phyloP scores from a whole-genome alignment of 495 filamentous ascomycete species.

The Elasticomyces elasticus region DNA sequence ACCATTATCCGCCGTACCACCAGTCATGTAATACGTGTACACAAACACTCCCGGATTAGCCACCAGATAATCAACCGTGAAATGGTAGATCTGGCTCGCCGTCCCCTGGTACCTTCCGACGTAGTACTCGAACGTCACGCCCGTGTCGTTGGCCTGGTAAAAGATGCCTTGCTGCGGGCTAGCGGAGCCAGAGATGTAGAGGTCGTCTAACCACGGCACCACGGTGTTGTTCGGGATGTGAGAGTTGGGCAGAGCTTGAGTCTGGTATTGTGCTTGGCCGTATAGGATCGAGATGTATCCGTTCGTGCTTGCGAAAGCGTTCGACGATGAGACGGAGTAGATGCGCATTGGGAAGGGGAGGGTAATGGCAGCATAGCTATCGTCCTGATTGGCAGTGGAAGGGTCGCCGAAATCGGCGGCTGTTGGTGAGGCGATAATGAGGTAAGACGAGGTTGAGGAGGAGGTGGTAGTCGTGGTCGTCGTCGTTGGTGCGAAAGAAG shows the following conservation, averaged over 20 bases:
- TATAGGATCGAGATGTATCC: slow-evolving; percentile 18
- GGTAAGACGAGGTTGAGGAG: neutral
- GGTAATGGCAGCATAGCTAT: slow-evolving; percentile 18
- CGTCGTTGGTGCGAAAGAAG: neutral
- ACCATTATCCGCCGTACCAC: slow-evolving; percentile 5
- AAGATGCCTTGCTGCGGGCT: slow-evolving; percentile 17
- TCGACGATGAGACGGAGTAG: slow-evolving; percentile 4
- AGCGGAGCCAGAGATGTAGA: slow-evolving; percentile 9
- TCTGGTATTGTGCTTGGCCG: slow-evolving; percentile 12
- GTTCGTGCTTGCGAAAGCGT: slow-evolving; percentile 18
- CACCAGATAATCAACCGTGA: slow-evolving; percentile 13
- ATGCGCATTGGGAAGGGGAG: slow-evolving; percentile 18
- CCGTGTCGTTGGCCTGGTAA: slow-evolving; percentile 12
- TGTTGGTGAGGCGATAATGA: slow-evolving; percentile 16
- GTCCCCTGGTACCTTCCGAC: neutral
- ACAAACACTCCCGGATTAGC: slow-evolving; percentile 11
- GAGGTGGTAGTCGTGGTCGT: neutral
- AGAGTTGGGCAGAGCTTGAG: slow-evolving; percentile 1
- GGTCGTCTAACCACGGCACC: slow-evolving; percentile 15
- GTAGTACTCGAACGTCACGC: slow-evolving; percentile 21
- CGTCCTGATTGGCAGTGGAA: slow-evolving; percentile 16
- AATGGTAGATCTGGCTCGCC: slow-evolving; percentile 11
- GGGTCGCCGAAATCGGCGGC: slow-evolving; percentile 18
- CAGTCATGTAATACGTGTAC: slow-evolving; percentile 15
- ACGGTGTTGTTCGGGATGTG: slow-evolving; percentile 21